Conservation (phyloP, 345 rosid genomes). For the Alliaria petiolata region DNA sequence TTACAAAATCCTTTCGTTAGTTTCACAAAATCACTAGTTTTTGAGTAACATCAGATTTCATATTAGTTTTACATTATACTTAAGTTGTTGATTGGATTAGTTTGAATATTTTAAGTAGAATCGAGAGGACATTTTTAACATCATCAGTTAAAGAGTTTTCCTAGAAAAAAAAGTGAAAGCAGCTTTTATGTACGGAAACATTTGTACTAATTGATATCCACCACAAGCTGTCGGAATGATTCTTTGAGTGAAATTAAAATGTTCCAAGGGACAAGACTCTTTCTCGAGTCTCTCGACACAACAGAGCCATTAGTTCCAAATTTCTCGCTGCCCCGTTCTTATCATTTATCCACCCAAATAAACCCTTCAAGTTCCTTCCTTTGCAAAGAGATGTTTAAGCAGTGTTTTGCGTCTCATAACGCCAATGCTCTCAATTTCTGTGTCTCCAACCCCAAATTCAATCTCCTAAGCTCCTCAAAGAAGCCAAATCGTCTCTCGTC, state of each 20-base stretch:
- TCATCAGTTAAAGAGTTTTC: not conserved
- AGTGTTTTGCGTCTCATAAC: slow-evolving; percentile 13
- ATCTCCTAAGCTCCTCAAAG: slow-evolving; percentile 5
- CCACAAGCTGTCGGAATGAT: not conserved
- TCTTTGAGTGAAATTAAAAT: not conserved
- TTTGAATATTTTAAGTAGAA: not conserved
- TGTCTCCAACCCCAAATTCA: slow-evolving; percentile 17
- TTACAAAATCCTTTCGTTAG: not conserved
- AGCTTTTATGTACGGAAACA: not conserved
- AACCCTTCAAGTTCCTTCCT: not conserved
- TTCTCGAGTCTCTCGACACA: slow-evolving; percentile 2
- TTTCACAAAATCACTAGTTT: not conserved
- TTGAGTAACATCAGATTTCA: not conserved
- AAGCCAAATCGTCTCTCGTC: slow-evolving; percentile 32
- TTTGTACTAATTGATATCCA: not conserved
- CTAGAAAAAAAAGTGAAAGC: not conserved
- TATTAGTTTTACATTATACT: not conserved
- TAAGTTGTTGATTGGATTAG: not conserved
- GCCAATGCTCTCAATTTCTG: slow-evolving; percentile 14
- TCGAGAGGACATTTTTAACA: not conserved
- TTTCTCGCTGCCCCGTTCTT: slow-evolving; percentile 10
- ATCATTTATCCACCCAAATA: slow-evolving; percentile 4
- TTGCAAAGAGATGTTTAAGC: slow-evolving; percentile 18
- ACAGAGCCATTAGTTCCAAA: slow-evolving; percentile 17
- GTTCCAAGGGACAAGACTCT: slow-evolving; percentile 4